Conservation (phyloP, 805 yeast species). For the Metschnikowia colocasiae region DNA sequence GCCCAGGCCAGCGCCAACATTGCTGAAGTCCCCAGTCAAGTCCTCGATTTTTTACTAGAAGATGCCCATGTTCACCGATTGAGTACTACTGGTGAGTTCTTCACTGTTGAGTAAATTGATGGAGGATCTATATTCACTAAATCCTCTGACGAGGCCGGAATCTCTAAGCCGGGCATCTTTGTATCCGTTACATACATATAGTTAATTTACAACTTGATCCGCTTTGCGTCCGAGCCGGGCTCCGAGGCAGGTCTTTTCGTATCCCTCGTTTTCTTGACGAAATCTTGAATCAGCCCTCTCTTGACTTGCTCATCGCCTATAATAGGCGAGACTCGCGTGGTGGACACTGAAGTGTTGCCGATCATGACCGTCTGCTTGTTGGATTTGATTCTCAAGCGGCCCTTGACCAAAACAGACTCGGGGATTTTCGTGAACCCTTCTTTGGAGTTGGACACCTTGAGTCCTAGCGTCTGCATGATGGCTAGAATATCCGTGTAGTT, state of each 20-base stretch:
- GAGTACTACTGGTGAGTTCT: neutral
- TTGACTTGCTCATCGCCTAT: slow-evolving; percentile 11
- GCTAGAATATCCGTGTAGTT: slow-evolving; percentile 65
- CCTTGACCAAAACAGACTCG: slow-evolving; percentile 62
- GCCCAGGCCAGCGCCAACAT: neutral
- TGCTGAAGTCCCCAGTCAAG: slow-evolving; percentile 18
- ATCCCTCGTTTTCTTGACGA: slow-evolving; percentile 15
- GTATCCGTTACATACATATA: neutral
- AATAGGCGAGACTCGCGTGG: slow-evolving; percentile 8
- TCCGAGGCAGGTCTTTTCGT: slow-evolving; percentile 22
- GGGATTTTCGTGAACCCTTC: slow-evolving; percentile 59
- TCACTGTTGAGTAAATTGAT: too few species aligned
- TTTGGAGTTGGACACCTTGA: slow-evolving; percentile 59
- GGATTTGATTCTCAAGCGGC: slow-evolving; percentile 67
- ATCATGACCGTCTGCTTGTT: slow-evolving; percentile 70
- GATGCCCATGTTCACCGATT: too few species aligned
- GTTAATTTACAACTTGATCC: neutral
- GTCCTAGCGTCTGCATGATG: slow-evolving; percentile 64
- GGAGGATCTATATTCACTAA: too few species aligned
- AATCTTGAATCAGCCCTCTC: slow-evolving; percentile 26
- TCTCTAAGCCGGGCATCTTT: neutral
- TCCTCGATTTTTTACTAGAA: slow-evolving; percentile 29
- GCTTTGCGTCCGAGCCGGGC: neutral
- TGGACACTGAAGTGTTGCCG: slow-evolving; percentile 37
- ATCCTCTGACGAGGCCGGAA: too few species aligned